Evolutionary conservation across 257 asterid species (phyloP).

Genomic region (Mitragyna speciosa): DNA sequence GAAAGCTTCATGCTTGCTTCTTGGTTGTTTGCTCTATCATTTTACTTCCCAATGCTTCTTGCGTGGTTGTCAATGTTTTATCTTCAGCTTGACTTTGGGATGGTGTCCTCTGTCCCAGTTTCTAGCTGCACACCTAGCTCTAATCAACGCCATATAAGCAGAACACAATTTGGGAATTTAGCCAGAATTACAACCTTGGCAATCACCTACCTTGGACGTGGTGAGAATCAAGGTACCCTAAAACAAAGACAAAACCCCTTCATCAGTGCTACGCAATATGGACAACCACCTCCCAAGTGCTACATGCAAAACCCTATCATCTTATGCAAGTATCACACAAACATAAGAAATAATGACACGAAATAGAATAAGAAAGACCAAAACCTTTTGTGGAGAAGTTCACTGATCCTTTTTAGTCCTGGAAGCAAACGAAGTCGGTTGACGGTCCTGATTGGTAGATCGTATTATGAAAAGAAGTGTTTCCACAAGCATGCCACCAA

Average conservation of each 20-base stretch:
- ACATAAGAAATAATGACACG: not conserved
- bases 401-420: conserved; percentile 60
- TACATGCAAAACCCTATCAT: not conserved
- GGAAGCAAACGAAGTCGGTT: conserved; percentile 32
- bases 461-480: conserved; percentile 73
- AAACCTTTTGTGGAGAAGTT: conserved; percentile 17
- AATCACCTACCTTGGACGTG: not conserved
- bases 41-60: not conserved
- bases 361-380: not conserved
- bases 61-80: not conserved
- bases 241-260: not conserved
- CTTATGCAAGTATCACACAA: not conserved
- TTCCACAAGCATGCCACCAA: conserved; percentile 83
- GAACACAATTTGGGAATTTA: not conserved
- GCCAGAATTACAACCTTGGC: not conserved
- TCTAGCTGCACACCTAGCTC: not conserved
- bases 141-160: not conserved
- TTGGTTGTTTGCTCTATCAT: not conserved
- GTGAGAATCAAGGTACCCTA: not conserved
- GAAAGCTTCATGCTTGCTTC: not conserved
- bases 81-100: not conserved
- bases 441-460: conserved; percentile 45
- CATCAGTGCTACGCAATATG: not conserved
- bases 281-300: not conserved
- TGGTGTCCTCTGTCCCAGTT: not conserved